phyloP scores from a whole-genome alignment of 148 eudicot genomes.

The Chenopodium formosanum region DNA sequence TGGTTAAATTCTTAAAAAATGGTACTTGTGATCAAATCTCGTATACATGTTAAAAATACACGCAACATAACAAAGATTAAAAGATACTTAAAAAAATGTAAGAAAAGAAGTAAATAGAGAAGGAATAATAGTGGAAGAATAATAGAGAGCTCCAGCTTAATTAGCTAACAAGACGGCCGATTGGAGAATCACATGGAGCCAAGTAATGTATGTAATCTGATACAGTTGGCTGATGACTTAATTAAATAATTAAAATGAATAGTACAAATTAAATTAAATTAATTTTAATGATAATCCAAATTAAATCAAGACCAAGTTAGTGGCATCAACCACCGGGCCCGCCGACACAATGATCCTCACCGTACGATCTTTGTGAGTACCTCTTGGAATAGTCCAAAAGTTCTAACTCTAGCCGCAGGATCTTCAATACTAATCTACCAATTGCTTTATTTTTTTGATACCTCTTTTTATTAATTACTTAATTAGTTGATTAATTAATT shows the following conservation, averaged over 20 bases:
- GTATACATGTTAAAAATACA: too few relatives aligned
- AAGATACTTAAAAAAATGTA: neutral
- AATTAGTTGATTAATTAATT: neutral
- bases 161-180: constrained; percentile 37
- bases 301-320: constrained; percentile 19
- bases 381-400: constrained; percentile 37
- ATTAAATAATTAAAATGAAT: neutral
- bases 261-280: neutral
- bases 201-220: constrained; percentile 39
- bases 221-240: constrained; percentile 32
- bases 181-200: constrained; percentile 56
- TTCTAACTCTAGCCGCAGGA: constrained; percentile 26
- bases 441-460: neutral
- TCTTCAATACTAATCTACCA: constrained; percentile 14
- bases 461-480: neutral
- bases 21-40: too few relatives aligned
- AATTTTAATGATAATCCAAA: constrained; percentile 19
- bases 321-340: constrained; percentile 37
- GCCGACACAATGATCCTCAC: constrained; percentile 47
- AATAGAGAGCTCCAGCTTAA: constrained; percentile 4
- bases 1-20: too few relatives aligned
- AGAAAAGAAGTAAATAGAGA: neutral
- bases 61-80: too few relatives aligned
- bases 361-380: constrained; percentile 39
- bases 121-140: constrained; percentile 2